Evolutionary conservation across 441 rosid genomes (phyloP), one percentile per base, ranked within the genome.

Genomic region (Viola pubescens): DNA sequence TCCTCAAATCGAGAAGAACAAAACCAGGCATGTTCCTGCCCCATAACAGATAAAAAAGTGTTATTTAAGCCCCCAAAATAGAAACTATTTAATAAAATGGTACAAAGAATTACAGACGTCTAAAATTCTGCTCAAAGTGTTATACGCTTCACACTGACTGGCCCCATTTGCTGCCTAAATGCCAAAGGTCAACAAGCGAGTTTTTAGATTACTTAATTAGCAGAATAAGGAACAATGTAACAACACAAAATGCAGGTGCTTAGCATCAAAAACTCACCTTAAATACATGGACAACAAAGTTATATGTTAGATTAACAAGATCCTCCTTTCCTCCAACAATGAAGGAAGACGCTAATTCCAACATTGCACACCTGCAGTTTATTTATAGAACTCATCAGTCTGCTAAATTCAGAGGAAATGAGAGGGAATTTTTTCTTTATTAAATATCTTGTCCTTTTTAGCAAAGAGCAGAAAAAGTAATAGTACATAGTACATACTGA

Each of bases 21-120:
- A 75, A 90, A 84, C 95, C 81, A 78, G 47, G 73, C 38, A 64
- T 90, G 96, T 69, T 82, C 91, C 98, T 89, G 84, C 72, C 73
- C 53, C 71, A 65, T 51, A 66, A 55, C 37, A 75, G 13, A 38
- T 59, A 60, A 43, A 5, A 45, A 50, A 54, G 58, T 58, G 67
- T 53, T 62, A 41, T 45, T 1, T 44, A 72, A 48, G 61, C 34
- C 71, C 65, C 6, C 52, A 59, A 44, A 50, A 46, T 3, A 52
- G 14, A 12, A 61, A 37, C 45, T 54, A 53, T 43, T 52, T 62
- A 59, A 50, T 9, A 54, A 59, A 26, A 57, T 26, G 11, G 11
- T 40, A 61, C 13, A 39, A 62, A 49, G 60, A 70, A 52, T 50
- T 6, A 38, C 69, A 56, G 41, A 89, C 98, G 94, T 89, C 75